A percentile compares a stretch with the other conserved stretches of the same genome.
These are phyloP conservation scores for Calonectria naviculata DNA, from an alignment of 2,329 filamentous ascomycete genomes.

Conservation along the genomic window DNA sequence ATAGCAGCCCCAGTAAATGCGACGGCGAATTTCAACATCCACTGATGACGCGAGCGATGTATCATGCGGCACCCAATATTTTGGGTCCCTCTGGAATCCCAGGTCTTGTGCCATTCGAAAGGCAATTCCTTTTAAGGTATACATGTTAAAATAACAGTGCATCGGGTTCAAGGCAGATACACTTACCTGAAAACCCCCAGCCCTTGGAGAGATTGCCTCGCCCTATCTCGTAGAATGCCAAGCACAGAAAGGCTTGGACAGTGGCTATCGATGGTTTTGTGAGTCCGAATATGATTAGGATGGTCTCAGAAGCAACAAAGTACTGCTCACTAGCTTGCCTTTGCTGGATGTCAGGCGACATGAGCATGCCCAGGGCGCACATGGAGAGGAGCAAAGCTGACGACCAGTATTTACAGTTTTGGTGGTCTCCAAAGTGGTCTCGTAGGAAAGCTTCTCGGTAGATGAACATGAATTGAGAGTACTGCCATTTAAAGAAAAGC, in stretches of 20 bases:
- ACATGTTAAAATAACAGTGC: not conserved
- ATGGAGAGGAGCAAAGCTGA: constrained; percentile 34
- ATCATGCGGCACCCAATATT: constrained; percentile 26
- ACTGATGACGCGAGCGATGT: constrained; percentile 29
- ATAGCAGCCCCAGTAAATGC: constrained; percentile 45
- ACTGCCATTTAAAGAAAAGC: constrained; percentile 44
- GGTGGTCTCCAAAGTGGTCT: constrained; percentile 35
- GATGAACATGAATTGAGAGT: constrained; percentile 45
- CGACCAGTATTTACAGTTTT: constrained; percentile 41
- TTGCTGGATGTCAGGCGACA: constrained; percentile 25
- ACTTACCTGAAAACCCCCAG: constrained; percentile 40
- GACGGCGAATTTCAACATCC: constrained; percentile 39
- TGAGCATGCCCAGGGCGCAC: constrained; percentile 37
- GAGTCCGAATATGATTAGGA: constrained; percentile 37
- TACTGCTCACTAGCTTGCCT: constrained; percentile 30
- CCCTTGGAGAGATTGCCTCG: constrained; percentile 41
- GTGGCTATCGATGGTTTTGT: constrained; percentile 34
- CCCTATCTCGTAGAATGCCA: constrained; percentile 43
- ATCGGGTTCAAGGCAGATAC: too few species aligned
- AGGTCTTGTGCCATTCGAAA: constrained; percentile 44
- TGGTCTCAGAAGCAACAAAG: constrained; percentile 37
- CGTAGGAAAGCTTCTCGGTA: constrained; percentile 42
- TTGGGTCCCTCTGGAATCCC: constrained; percentile 22
- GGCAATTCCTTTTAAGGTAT: constrained; percentile 36
- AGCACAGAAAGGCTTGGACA: constrained; percentile 39